phyloP scores from a whole-genome alignment of 805 yeast species.

The Torulaspora indica region DNA sequence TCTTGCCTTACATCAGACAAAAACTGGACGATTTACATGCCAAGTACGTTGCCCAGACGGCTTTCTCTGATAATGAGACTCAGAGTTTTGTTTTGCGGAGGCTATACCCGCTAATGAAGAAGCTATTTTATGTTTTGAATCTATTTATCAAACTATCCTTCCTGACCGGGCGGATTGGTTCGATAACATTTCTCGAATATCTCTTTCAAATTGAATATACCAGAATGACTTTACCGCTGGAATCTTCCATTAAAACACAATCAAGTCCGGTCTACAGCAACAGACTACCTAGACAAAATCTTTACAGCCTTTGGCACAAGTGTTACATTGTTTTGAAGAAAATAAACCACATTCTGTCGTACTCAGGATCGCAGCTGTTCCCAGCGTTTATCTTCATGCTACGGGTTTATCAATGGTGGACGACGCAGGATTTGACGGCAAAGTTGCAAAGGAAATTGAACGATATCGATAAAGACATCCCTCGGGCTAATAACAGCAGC shows the following conservation, averaged over 20 bases:
- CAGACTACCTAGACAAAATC: constrained; percentile 35
- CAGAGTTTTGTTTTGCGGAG: constrained; percentile 31
- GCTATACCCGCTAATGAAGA: constrained; percentile 56
- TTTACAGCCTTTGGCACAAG: constrained; percentile 26
- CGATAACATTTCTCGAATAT: constrained; percentile 58
- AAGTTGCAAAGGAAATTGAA: constrained; percentile 49
- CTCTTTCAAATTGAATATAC: constrained; percentile 62
- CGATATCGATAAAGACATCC: constrained; percentile 43
- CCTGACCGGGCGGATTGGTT: constrained; percentile 59
- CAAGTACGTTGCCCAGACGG: constrained; percentile 52
- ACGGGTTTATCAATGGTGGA: constrained; percentile 93
- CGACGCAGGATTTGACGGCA: constrained; percentile 63
- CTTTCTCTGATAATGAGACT: constrained; percentile 41
- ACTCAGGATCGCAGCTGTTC: constrained; percentile 48
- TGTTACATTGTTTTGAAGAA: constrained; percentile 15
- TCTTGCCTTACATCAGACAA: constrained; percentile 62
- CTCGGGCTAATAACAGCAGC: constrained; percentile 17
- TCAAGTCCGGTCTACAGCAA: constrained; percentile 13
- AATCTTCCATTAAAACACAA: constrained; percentile 3
- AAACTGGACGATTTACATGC: constrained; percentile 65
- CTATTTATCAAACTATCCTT: constrained; percentile 58
- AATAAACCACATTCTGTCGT: constrained; percentile 10
- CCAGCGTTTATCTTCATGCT: constrained; percentile 78
- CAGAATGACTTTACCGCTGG: constrained; percentile 29
- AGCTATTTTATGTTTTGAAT: constrained; percentile 45